Conservation (phyloP, 2,329 filamentous ascomycete genomes). For the Epichloe coenophiala region DNA sequence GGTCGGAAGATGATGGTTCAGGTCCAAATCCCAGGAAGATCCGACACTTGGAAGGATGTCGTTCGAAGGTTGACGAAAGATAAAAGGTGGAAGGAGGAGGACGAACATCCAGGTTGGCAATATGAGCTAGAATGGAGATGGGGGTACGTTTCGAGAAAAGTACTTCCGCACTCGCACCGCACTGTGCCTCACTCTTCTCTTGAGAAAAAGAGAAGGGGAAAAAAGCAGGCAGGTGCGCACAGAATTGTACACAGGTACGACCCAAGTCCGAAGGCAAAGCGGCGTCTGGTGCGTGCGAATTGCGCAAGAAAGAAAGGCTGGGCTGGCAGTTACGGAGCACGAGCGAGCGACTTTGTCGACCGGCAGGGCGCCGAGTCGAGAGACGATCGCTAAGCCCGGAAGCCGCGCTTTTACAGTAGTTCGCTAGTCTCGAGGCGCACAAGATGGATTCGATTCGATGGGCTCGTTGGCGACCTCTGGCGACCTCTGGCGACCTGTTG, state of each 20-base stretch:
- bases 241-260: neutral
- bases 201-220: neutral
- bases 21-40: neutral
- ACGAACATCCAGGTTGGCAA: neutral
- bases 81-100: neutral
- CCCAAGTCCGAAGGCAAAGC: neutral
- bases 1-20: neutral
- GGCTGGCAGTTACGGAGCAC: neutral
- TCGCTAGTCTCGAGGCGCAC: constrained; percentile 7
- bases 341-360: neutral
- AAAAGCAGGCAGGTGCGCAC: neutral
- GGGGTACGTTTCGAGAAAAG: neutral
- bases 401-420: constrained; percentile 7
- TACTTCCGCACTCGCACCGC: neutral
- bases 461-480: neutral
- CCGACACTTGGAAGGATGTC: neutral
- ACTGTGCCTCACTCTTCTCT: neutral
- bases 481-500: neutral
- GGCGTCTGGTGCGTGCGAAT: neutral
- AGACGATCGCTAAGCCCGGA: constrained; percentile 10
- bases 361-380: constrained; percentile 6
- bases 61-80: neutral
- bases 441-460: neutral
- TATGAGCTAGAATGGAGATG: neutral
- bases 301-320: neutral